Evolutionary conservation across 2,329 filamentous ascomycete species (phyloP).

Genomic region (Colletotrichum musae): DNA sequence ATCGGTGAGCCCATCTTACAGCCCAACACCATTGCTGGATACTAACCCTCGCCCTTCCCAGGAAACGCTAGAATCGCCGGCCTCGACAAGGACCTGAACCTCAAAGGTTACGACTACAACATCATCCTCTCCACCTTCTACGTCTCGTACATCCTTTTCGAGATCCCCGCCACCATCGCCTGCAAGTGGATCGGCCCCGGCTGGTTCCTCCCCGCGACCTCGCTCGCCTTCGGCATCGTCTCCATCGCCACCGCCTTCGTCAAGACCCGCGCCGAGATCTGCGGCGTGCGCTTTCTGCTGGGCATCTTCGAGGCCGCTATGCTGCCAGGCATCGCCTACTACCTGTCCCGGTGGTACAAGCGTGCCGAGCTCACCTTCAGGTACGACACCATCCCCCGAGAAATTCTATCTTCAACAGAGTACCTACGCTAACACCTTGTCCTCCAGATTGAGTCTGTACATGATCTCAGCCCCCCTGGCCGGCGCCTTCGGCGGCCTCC

Average conservation of each 20-base stretch:
- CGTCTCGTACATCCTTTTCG: conserved; percentile 80
- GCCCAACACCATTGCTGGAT: fast-evolving
- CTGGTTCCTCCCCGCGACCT: conserved; percentile 77
- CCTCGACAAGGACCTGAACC: conserved; percentile 71
- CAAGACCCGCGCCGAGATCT: conserved; percentile 63
- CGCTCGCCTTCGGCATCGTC: conserved; percentile 73
- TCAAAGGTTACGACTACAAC: conserved; percentile 79
- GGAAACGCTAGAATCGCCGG: conserved; percentile 79
- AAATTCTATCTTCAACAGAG: no score
- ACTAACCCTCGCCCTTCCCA: conserved; percentile 46
- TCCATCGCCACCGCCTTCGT: conserved; percentile 79
- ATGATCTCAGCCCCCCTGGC: conserved; percentile 80
- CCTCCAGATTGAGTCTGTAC: conserved; percentile 69
- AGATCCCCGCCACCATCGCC: conserved; percentile 77
- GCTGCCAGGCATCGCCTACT: conserved; percentile 82
- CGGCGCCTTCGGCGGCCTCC: conserved; percentile 78
- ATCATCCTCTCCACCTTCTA: conserved; percentile 78
- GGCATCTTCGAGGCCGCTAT: conserved; percentile 81
- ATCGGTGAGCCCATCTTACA: conserved; percentile 66
- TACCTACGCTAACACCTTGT: no score
- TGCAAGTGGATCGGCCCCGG: conserved; percentile 82
- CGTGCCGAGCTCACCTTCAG: conserved; percentile 77
- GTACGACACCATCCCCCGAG: no score
- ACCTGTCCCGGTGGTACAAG: conserved; percentile 80
- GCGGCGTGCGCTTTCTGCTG: conserved; percentile 76